Base-by-base conservation (phyloP, 139 green algal genomes). In the Chlorella sp. region DNA sequence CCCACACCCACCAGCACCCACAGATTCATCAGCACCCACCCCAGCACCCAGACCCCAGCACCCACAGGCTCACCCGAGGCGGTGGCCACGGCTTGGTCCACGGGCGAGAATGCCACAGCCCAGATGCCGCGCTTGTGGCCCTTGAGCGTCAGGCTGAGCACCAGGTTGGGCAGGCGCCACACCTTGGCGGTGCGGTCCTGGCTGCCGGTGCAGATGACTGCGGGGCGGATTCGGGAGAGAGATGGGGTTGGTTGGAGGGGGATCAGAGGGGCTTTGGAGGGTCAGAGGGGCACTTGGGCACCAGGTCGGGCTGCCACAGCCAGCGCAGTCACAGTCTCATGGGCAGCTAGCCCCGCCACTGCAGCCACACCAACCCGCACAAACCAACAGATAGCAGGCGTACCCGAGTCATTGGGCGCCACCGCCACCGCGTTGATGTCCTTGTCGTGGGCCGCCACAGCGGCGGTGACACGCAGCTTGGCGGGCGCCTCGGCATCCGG, bases 111-210 rank as follows among this genome's bases (percentile, higher is more conserved):
- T 56, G 92, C 86, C 38, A 97, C 92, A 28, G 87, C 91, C 97
- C 97, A 99, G n/a, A 99, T 92, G 23, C 97, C 97, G 1, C 96
- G 90, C 88, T 94, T 95, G 92, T 99, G 97, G 13, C 97, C 97
- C 34, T 86, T 85, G 34, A 98, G 87, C 15, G 88, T 93, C 1
- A 75, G 30, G 4, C 34, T 16, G 69, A 89, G 88, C 68, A 95
- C 86, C 62, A 99, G 85, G 47, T 90, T 84, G 7, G 97, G 97
- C 84, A 99, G 81, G 25, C 79, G 78, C 96, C 97, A 99, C 44
- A 99, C 71, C 85, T 95, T 95, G 65, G 90, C 93, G 1, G 94
- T 98, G 17, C 91, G 89, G 90, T 99, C 97, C 83, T 96, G 93
- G 64, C 93, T 96, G 73, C 83, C 96, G 1, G 95, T 96, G 36